A percentile compares a stretch with the other conserved stretches of the same genome.
These are phyloP conservation scores for Elongisporangium anandrum DNA, from an alignment of 352 stramenopile species.

Conservation along the genomic window DNA sequence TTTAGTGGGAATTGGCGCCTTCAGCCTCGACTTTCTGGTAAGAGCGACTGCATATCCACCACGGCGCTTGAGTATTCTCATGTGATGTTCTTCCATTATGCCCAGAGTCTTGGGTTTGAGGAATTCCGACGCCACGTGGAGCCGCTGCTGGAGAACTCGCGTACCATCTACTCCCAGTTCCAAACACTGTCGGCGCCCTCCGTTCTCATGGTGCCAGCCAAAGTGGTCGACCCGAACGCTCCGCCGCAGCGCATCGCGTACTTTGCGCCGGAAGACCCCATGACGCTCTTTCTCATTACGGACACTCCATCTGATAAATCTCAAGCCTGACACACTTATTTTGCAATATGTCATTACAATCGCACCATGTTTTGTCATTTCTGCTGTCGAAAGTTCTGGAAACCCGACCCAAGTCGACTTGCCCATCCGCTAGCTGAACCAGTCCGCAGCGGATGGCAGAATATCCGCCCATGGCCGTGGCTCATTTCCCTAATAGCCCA, in stretches of 20 bases:
- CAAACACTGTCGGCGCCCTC: slow-evolving; percentile 43
- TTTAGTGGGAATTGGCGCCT: slow-evolving; percentile 53
- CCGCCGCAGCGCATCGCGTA: slow-evolving; percentile 37
- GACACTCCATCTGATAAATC: slow-evolving; percentile 1
- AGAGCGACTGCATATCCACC: slow-evolving; percentile 1
- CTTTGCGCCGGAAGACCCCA: slow-evolving; percentile 49
- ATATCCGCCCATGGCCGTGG: not conserved
- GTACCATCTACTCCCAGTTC: slow-evolving; percentile 49
- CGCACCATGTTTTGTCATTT: not conserved
- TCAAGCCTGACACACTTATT: too few species aligned
- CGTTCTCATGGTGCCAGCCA: slow-evolving; percentile 66
- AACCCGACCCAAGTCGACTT: not conserved
- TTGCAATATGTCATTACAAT: too few species aligned
- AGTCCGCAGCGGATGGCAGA: not conserved
- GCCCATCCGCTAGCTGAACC: not conserved
- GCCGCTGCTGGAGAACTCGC: slow-evolving; percentile 56
- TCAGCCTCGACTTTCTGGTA: slow-evolving; percentile 60
- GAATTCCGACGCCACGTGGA: slow-evolving; percentile 67
- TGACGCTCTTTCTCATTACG: slow-evolving; percentile 61
- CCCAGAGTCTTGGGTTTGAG: slow-evolving; percentile 65
- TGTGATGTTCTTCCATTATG: slow-evolving; percentile 5
- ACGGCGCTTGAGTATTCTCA: not conserved
- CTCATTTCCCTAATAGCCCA: not conserved
- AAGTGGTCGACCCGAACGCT: slow-evolving; percentile 28
- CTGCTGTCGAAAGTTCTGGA: not conserved